phyloP scores from a whole-genome alignment of 805 yeast genomes.

The Saccharomycopsis olivae region DNA sequence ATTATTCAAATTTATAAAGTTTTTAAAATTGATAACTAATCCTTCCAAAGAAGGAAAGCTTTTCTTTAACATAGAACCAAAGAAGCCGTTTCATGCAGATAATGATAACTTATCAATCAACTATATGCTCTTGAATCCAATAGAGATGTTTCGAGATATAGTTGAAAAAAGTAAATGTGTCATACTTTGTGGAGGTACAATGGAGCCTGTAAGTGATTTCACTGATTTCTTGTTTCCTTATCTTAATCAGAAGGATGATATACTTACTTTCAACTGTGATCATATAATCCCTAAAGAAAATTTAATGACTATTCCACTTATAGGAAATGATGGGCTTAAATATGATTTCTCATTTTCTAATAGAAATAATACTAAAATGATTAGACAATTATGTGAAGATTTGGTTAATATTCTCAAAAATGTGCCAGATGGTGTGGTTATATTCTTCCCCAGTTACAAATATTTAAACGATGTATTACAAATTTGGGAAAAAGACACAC shows the following conservation, averaged over 20 bases:
- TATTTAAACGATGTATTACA: conserved; percentile 44
- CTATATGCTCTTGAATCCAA: conserved; percentile 74
- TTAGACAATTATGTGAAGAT: conserved; percentile 39
- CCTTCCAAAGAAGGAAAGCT: conserved; percentile 74
- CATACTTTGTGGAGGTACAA: conserved; percentile 86
- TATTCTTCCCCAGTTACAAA: conserved; percentile 77
- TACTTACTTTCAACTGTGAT: conserved; percentile 59
- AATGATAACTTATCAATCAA: conserved; percentile 30
- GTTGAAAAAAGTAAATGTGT: conserved; percentile 59
- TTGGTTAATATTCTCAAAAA: conserved; percentile 31
- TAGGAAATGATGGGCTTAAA: conserved; percentile 16
- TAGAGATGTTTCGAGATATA: conserved; percentile 54
- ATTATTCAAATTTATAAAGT: conserved; percentile 54
- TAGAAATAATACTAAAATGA: conserved; percentile 37
- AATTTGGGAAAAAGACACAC: conserved; percentile 35
- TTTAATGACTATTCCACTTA: conserved; percentile 48
- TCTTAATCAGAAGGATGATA: conserved; percentile 26
- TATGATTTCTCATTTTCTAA: conserved; percentile 57
- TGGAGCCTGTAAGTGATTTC: conserved; percentile 81
- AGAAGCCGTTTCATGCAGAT: conserved; percentile 13
- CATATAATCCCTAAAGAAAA: conserved; percentile 73
- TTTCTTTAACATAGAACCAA: conserved; percentile 44
- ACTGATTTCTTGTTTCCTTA: conserved; percentile 56
- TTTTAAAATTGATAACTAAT: conserved; percentile 53
- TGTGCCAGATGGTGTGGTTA: conserved; percentile 69